These are phyloP conservation scores for Kitagawia praeruptora DNA, from an alignment of 129 eudicot species.

Conservation along the genomic window DNA sequence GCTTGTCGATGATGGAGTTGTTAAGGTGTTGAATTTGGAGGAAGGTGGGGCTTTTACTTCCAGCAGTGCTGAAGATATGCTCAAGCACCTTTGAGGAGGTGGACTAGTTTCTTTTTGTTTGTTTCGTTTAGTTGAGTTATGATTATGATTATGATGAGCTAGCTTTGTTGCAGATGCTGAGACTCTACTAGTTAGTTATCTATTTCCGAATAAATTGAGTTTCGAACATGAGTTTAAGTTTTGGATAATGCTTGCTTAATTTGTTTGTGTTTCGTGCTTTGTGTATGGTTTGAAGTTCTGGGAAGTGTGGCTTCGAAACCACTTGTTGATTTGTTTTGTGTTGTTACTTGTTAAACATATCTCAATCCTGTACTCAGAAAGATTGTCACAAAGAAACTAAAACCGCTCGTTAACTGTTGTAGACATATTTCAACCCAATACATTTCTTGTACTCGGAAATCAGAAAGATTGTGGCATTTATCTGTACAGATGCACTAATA, in stretches of 20 bases:
- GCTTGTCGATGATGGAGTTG: constrained; percentile 87
- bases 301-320: too few relatives aligned
- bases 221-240: too few relatives aligned
- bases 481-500: too few relatives aligned
- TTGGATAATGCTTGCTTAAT: neutral
- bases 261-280: neutral
- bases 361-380: too few relatives aligned
- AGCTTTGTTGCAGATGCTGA: neutral
- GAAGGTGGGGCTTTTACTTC: constrained; percentile 82
- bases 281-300: neutral
- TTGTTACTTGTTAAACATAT: too few relatives aligned
- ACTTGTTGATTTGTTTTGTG: neutral
- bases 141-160: neutral
- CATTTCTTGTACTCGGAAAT: too few relatives aligned
- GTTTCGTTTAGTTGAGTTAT: neutral
- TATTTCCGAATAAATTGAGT: neutral
- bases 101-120: neutral
- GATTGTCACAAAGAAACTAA: too few relatives aligned
- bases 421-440: too few relatives aligned
- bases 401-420: neutral
- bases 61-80: constrained; percentile 87
- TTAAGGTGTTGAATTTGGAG: constrained; percentile 76
- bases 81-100: constrained; percentile 39
- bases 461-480: neutral
- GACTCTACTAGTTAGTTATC: neutral